These are phyloP conservation scores for Neurospora cerealis DNA, from an alignment of 495 filamentous ascomycete species.

Conservation along the genomic window DNA sequence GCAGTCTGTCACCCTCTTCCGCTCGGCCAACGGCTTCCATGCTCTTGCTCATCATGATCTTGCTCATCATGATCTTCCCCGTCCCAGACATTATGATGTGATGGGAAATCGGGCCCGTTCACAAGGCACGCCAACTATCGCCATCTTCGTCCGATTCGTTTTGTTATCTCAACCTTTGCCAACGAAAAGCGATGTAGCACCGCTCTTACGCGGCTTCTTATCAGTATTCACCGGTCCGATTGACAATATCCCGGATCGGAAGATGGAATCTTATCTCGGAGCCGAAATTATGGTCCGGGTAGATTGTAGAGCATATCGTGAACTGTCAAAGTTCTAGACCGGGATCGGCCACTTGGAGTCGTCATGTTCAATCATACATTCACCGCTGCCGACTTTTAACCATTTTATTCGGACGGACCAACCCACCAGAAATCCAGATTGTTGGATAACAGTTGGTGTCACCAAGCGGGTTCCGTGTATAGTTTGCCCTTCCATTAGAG, in stretches of 20 bases:
- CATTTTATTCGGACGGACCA: not conserved
- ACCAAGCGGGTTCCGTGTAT: not conserved
- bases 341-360: not conserved
- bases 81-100: not conserved
- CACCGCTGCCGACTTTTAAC: not conserved
- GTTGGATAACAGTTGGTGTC: not conserved
- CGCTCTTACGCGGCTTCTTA: not conserved
- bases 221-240: not conserved
- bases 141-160: not conserved
- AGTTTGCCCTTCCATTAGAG: not conserved
- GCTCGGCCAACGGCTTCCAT: not conserved
- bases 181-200: not conserved
- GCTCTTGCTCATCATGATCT: no score
- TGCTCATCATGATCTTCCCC: no score
- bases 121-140: not conserved
- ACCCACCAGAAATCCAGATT: not conserved
- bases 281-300: not conserved
- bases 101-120: not conserved
- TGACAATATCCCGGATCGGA: not conserved
- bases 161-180: not conserved
- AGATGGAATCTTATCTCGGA: not conserved
- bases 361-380: not conserved
- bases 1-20: not conserved
- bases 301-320: not conserved
- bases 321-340: not conserved